Conservation (phyloP, 352 stramenopile genomes). For the Phytopythium boreale region DNA sequence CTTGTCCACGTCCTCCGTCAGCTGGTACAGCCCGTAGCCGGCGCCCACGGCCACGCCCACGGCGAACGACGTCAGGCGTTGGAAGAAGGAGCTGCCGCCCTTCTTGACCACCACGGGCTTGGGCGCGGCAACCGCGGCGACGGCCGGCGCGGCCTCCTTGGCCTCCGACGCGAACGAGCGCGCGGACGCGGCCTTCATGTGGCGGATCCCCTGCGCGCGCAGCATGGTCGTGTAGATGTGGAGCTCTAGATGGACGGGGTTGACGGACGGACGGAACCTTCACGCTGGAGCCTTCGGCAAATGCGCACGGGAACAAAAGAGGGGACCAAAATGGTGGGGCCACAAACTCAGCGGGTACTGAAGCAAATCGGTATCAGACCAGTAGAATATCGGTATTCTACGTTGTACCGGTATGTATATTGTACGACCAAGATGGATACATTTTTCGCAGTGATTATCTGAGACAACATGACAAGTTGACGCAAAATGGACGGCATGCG, state of each 20-base stretch:
- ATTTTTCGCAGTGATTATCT: neutral
- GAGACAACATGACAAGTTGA: no score
- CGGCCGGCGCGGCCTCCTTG: conserved; percentile 31
- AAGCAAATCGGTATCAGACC: neutral
- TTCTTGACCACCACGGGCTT: conserved; percentile 36
- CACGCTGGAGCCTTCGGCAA: conserved; percentile 14
- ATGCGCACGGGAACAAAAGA: conserved; percentile 8
- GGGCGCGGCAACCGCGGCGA: conserved; percentile 8
- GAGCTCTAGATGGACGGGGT: neutral
- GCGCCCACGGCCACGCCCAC: conserved; percentile 63
- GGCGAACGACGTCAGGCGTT: conserved; percentile 67
- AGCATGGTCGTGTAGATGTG: conserved; percentile 17
- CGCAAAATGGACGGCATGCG: no score
- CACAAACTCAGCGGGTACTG: neutral
- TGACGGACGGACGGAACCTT: neutral
- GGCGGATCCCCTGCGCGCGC: conserved; percentile 24
- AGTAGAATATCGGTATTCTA: conserved; percentile 14
- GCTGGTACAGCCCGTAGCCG: conserved; percentile 63
- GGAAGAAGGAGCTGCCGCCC: conserved; percentile 63
- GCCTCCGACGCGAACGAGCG: conserved; percentile 56
- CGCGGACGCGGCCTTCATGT: conserved; percentile 10
- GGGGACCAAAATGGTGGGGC: neutral
- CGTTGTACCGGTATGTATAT: no score
- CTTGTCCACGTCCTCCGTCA: conserved; percentile 66
- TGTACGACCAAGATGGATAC: neutral